A percentile compares a stretch with the other conserved stretches of the same genome.
These are phyloP conservation scores for Hypoxylon sp. DNA, from an alignment of 2,329 filamentous ascomycete genomes.

Conservation along the genomic window DNA sequence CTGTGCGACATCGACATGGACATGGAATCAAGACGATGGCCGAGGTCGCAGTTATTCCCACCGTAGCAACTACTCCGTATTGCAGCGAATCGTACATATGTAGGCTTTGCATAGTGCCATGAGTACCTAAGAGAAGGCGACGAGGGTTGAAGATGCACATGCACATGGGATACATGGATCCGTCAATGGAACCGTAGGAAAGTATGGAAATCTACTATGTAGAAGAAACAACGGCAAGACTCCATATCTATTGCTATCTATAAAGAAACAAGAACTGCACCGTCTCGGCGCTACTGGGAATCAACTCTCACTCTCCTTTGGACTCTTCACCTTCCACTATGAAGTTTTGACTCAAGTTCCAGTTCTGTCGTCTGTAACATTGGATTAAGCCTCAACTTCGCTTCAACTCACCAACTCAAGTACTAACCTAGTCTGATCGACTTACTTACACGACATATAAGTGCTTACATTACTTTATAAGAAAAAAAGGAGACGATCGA, in stretches of 20 bases:
- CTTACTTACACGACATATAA: neutral
- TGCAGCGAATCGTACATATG: neutral
- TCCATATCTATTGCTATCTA: slow-evolving; percentile 1
- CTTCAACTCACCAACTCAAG: neutral
- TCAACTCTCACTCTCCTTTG: slow-evolving; percentile 25
- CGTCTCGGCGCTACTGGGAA: slow-evolving; percentile 21
- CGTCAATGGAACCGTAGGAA: neutral
- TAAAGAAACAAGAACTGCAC: slow-evolving; percentile 22
- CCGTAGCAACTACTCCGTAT: slow-evolving; percentile 9
- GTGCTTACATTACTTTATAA: neutral
- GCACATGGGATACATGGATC: neutral
- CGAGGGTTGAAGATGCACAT: slow-evolving; percentile 8
- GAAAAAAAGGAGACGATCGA: neutral
- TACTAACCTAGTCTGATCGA: neutral
- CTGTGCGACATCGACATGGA: too few species aligned
- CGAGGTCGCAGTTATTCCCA: slow-evolving; percentile 28
- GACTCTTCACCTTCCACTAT: neutral
- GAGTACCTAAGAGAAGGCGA: slow-evolving; percentile 12
- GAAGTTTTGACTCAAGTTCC: neutral
- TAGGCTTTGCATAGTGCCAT: neutral
- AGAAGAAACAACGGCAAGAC: slow-evolving; percentile 4
- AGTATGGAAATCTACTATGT: slow-evolving; percentile 11
- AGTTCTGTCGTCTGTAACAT: neutral
- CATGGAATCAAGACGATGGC: slow-evolving; percentile 30
- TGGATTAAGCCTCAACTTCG: neutral